Percentiles rank a stretch among this genome's conserved stretches.
phyloP scores from a whole-genome alignment of 176 grass and related monocot genomes.

The Lolium multiflorum region DNA sequence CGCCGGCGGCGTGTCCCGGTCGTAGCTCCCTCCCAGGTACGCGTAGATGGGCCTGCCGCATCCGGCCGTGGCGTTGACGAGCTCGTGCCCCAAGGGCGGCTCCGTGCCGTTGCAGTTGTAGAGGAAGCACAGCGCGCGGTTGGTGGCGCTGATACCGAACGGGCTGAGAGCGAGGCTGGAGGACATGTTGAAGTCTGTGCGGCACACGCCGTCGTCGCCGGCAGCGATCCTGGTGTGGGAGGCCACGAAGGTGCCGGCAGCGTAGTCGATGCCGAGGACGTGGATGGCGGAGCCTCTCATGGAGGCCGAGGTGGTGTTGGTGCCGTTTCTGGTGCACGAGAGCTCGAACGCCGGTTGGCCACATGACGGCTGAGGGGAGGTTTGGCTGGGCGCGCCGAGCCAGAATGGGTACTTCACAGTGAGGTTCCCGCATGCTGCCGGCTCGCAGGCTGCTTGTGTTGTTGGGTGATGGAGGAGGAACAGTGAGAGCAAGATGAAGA shows the following conservation, averaged over 20 bases:
- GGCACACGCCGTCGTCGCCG: neutral
- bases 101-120: slow-evolving; percentile 28
- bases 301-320: neutral
- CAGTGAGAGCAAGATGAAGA: neutral
- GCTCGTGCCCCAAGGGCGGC: neutral
- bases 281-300: neutral
- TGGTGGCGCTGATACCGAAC: slow-evolving; percentile 17
- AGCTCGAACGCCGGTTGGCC: slow-evolving; percentile 50
- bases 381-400: neutral
- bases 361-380: slow-evolving; percentile 41
- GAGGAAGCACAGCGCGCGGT: slow-evolving; percentile 54
- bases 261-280: slow-evolving; percentile 44
- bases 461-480: neutral
- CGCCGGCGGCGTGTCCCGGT: neutral
- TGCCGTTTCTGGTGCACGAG: neutral
- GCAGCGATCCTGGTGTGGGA: neutral
- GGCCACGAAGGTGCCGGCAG: slow-evolving; percentile 10
- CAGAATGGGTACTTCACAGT: slow-evolving; percentile 56
- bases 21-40: slow-evolving; percentile 19
- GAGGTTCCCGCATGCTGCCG: slow-evolving; percentile 46
- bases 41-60: fast-evolving
- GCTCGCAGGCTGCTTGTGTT: neutral
- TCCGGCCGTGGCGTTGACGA: neutral
- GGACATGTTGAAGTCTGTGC: slow-evolving; percentile 35
- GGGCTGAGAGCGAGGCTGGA: slow-evolving; percentile 37